Evolutionary conservation across 805 yeast genomes (phyloP), one percentile per base, ranked within the genome.

Genomic region (Wickerhamiella qilinensis): DNA sequence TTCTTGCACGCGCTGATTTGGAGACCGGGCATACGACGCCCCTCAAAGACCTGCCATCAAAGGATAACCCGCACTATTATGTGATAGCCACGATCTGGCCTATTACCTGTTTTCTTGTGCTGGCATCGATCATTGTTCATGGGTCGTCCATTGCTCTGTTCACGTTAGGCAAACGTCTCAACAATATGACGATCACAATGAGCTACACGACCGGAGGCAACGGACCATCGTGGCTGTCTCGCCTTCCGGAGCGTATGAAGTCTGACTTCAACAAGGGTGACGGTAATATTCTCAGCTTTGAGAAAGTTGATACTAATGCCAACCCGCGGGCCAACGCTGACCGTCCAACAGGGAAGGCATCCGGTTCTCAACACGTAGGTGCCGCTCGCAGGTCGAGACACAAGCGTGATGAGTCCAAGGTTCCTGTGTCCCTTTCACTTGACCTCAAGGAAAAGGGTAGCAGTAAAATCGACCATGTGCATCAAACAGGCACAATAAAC

Each of bases 151-250:
- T 83, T 20, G 91, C 91, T 3, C 82, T 73, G 15, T 64, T 69
- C 44, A 70, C 83, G 4, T 61, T 78, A 18, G 97, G 98, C 36
- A 80, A 77, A 52, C 79, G 88, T 41, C 68, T 88, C 56, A 85
- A 86, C 62, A 78, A 93, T 38, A 81, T 91, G 77, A 83, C 94
- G 1, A 73, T 88, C 50, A 81, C 95, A 1, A 81, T 86, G 78
- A 73, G 96, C 0, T 78, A 83, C 54, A 50, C 52, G 21, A 74
- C 81, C 18, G 68, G 67, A 20, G 71, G 73, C 20, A 73, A 71
- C 19, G 77, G 75, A 42, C 66, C 77, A 6, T 64, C 79, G 21
- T 81, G 96, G 95, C 73, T 86, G 64, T 69, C 75, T 38, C 75
- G 95, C 57, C 67, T 88, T 48, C 95, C 94, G 24, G 35, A 32